These are phyloP conservation scores for Paspalum vaginatum DNA, from an alignment of 176 grass and related monocot species.

Conservation along the genomic window DNA sequence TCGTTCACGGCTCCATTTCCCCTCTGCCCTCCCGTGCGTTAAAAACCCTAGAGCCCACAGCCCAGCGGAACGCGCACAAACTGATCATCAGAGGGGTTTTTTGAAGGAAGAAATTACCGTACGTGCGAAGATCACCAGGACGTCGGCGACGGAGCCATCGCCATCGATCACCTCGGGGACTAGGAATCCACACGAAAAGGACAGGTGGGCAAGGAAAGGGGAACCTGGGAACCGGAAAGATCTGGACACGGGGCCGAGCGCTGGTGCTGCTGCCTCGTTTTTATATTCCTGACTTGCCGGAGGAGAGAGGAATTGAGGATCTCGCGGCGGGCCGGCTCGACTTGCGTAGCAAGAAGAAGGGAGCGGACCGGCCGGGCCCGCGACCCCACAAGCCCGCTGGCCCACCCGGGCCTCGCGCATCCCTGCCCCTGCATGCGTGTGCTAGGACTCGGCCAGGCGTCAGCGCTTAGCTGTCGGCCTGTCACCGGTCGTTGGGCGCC, in stretches of 20 bases:
- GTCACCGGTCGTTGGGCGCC: neutral
- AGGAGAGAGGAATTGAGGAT: neutral
- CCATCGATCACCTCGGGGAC: conserved; percentile 15
- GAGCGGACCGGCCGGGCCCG: neutral
- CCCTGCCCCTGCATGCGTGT: neutral
- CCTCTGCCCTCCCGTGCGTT: neutral
- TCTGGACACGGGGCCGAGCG: neutral
- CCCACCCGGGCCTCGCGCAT: neutral
- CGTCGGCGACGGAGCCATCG: neutral
- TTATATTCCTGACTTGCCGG: conserved; percentile 26
- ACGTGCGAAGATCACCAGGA: neutral
- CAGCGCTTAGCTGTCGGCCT: conserved; percentile 4
- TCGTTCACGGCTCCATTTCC: neutral
- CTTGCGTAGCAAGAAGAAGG: conserved; percentile 17
- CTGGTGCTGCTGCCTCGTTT: neutral
- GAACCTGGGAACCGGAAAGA: neutral
- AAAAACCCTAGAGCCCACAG: neutral
- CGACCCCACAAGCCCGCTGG: conserved; percentile 1
- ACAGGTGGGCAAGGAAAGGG: neutral
- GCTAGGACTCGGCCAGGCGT: neutral
- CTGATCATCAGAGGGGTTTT: neutral
- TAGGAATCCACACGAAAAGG: neutral
- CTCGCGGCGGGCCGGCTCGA: neutral
- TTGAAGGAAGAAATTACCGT: neutral
- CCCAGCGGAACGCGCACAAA: neutral